Base-by-base conservation (phyloP, 148 eudicot genomes). In the Cornus controversa region DNA sequence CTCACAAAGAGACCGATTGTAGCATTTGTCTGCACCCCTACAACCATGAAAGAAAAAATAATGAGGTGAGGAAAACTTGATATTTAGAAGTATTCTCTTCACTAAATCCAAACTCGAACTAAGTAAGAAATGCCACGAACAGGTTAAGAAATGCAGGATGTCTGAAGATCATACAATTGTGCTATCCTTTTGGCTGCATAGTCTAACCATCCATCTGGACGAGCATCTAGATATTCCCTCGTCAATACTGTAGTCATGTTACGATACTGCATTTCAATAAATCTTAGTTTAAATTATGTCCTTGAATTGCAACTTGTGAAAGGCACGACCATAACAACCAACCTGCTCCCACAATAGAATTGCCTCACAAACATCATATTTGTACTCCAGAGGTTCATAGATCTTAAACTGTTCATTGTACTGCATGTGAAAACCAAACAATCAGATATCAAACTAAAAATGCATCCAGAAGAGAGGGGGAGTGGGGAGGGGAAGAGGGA, bases 341-440 rank as follows among this genome's bases (percentile, higher is more conserved):
- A 94, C 99, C 99, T 95, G 99, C 81, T 95, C 99, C 99, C 99
- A 95, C 78, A 95, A 82, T 57, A 95, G 88, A 75, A 93, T 53
- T 26, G 98, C 93, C 82, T 95, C 98, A 76, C 99, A 95, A 45
- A 95, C 85, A 79, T 93, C 98, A 79, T 89, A 95, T 22, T 73
- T 86, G 80, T 95, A 95, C 85, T 95, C 99, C 86, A 95, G 82
- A 3, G 99, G 94, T 82, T 95, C 98, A 80, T 75, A 93, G 67
- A 83, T 82, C 78, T 93, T 93, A 74, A 95, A 95, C 75, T 95
- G 99, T 28, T 57, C 84, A 87, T 95, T 95, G 82, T 80, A 88
- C 99, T 95, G 92, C 83, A 88, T 40, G 77, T 10, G 31, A 34
- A 36, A 40, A 69, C 53, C 70, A 42, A 72, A 53, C 40, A 64